These are phyloP conservation scores for Dendrobium chrysotoxum DNA, from an alignment of 106 monocot genomes.

Conservation along the genomic window DNA sequence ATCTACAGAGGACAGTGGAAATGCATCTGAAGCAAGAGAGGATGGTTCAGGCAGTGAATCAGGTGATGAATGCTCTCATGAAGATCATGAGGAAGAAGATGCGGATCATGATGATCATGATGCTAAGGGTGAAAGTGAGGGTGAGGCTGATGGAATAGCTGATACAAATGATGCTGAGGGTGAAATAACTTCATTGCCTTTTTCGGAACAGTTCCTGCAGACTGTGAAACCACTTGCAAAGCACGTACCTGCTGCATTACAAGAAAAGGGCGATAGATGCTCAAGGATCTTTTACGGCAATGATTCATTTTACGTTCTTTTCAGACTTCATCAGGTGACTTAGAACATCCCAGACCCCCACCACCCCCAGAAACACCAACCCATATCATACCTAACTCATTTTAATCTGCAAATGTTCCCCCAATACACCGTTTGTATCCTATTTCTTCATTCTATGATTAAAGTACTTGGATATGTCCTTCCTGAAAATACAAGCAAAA, in stretches of 20 bases:
- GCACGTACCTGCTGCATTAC: slow-evolving; percentile 49
- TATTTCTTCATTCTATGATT: background rate
- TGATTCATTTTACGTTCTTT: slow-evolving; percentile 89
- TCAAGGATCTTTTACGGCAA: slow-evolving; percentile 86
- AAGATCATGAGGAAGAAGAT: slow-evolving; percentile 72
- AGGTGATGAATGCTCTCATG: slow-evolving; percentile 79
- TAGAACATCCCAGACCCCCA: too few species aligned
- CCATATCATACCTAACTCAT: too few species aligned
- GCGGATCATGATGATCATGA: slow-evolving; percentile 68
- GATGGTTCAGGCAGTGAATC: slow-evolving; percentile 90
- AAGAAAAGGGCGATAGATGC: slow-evolving; percentile 45
- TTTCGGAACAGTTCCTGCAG: slow-evolving; percentile 51
- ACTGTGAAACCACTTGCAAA: slow-evolving; percentile 77
- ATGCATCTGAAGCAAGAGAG: slow-evolving; percentile 86
- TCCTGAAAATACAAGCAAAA: background rate
- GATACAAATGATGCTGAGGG: slow-evolving; percentile 66
- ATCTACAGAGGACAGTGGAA: slow-evolving; percentile 85
- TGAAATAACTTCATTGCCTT: slow-evolving; percentile 49
- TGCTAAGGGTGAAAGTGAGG: slow-evolving; percentile 86
- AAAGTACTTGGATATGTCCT: background rate
- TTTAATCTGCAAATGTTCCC: background rate
- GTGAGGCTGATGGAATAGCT: slow-evolving; percentile 73
- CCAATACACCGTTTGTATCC: background rate
- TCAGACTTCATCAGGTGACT: slow-evolving; percentile 85
- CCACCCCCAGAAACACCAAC: too few species aligned